Evolutionary conservation across 176 grass and related monocot genomes (phyloP).

Genomic region (Raddia guianensis): DNA sequence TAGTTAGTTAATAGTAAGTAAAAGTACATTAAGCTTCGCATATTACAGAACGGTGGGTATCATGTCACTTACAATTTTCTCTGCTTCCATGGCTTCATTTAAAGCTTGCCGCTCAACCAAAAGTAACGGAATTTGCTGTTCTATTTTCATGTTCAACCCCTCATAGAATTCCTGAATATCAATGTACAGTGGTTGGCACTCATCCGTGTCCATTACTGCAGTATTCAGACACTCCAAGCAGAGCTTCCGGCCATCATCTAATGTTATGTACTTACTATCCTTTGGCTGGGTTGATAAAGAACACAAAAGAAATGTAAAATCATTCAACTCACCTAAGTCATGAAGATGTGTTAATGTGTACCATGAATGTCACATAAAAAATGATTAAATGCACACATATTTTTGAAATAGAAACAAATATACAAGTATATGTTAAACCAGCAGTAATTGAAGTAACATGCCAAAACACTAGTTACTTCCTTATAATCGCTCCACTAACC

Average conservation of each 20-base stretch:
- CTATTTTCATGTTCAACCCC: conserved; percentile 96
- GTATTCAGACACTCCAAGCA: conserved; percentile 90
- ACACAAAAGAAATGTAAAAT: conserved; percentile 21
- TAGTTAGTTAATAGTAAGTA: conserved; percentile 24
- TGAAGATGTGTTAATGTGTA: conserved; percentile 4
- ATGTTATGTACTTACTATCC: conserved; percentile 80
- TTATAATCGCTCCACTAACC: conserved; percentile 39
- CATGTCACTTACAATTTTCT: conserved; percentile 74
- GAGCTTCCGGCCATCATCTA: conserved; percentile 93
- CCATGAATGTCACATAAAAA: conserved; percentile 5
- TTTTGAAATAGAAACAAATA: conserved; percentile 18
- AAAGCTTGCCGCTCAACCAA: conserved; percentile 90
- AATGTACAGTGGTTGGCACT: conserved; percentile 93
- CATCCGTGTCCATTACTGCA: conserved; percentile 82
- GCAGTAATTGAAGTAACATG: conserved; percentile 1
- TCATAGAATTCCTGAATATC: conserved; percentile 96
- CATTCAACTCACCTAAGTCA: conserved; percentile 18
- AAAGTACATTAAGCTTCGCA: conserved; percentile 7
- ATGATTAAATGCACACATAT: conserved; percentile 26
- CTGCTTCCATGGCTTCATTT: conserved; percentile 91
- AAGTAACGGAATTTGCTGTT: conserved; percentile 93
- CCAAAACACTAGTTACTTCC: conserved; percentile 17
- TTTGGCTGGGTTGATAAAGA: conserved; percentile 48
- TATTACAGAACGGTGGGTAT: conserved; percentile 16
- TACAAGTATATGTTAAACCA: conserved; percentile 24